Conservation (phyloP, 208 protist genomes). For the Trypanosoma lewisi region DNA sequence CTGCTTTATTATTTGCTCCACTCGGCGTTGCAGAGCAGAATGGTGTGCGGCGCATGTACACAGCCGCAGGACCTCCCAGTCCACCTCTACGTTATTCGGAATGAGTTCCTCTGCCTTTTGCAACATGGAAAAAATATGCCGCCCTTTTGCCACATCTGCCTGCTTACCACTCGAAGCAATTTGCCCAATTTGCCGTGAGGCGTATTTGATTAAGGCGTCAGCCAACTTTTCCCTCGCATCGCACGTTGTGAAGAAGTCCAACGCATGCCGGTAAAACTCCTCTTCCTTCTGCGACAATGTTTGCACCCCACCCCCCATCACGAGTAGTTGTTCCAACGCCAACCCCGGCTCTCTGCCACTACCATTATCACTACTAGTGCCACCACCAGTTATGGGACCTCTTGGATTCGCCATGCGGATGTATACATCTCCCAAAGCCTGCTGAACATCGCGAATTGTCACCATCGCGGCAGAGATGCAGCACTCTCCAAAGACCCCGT, state of each 20-base stretch:
- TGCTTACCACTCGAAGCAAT: conserved; percentile 32
- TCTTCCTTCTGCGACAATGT: conserved; percentile 45
- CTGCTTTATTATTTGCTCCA: conserved; percentile 30
- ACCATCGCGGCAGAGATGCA: conserved; percentile 35
- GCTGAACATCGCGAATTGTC: conserved; percentile 37
- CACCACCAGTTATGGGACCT: too few relatives aligned
- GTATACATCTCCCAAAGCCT: conserved; percentile 59
- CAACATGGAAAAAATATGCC: conserved; percentile 42
- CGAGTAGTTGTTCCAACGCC: conserved; percentile 42
- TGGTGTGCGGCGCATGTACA: conserved; percentile 36
- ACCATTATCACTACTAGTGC: too few relatives aligned
- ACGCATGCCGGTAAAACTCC: conserved; percentile 40
- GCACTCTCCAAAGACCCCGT: conserved; percentile 43
- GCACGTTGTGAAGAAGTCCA: conserved; percentile 56
- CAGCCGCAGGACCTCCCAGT: conserved; percentile 69
- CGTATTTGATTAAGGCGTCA: conserved; percentile 42
- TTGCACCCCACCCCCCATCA: conserved; percentile 38
- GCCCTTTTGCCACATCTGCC: conserved; percentile 26
- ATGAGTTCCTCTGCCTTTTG: conserved; percentile 33
- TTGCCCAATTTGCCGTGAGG: conserved; percentile 36
- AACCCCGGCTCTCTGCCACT: too few relatives aligned
- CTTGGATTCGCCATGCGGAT: conserved; percentile 54
- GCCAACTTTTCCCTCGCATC: conserved; percentile 33
- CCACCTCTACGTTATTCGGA: conserved; percentile 12
- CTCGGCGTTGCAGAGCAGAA: conserved; percentile 29